phyloP scores from a whole-genome alignment of 2,329 filamentous ascomycete genomes.

The Pyrenochaeta sp. region DNA sequence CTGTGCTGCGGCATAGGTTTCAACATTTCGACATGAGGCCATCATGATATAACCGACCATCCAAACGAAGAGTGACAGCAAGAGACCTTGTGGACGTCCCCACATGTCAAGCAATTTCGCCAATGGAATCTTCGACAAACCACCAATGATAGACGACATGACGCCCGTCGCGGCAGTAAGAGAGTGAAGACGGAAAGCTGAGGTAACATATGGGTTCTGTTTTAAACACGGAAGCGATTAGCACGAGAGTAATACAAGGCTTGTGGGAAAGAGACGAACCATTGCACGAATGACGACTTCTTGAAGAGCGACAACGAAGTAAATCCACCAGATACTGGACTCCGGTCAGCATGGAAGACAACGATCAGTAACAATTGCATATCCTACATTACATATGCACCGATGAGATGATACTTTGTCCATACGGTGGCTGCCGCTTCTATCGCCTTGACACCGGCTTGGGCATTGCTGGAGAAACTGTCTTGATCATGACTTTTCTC shows the following conservation, averaged over 20 bases:
- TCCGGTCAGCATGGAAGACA: slow-evolving; percentile 4
- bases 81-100: slow-evolving; percentile 44
- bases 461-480: slow-evolving; percentile 26
- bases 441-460: slow-evolving; percentile 46
- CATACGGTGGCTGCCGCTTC: slow-evolving; percentile 50
- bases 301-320: slow-evolving; percentile 57
- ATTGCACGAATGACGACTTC: slow-evolving; percentile 50
- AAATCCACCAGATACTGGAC: slow-evolving; percentile 54
- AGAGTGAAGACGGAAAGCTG: slow-evolving; percentile 39
- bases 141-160: slow-evolving; percentile 42
- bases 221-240: too few relatives aligned
- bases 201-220: slow-evolving; percentile 49
- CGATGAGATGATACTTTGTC: slow-evolving; percentile 43
- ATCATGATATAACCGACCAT: slow-evolving; percentile 65
- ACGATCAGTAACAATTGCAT: too few relatives aligned
- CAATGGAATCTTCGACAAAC: slow-evolving; percentile 44
- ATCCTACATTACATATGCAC: slow-evolving; percentile 45
- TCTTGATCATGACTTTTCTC: slow-evolving; percentile 16
- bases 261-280: too few relatives aligned
- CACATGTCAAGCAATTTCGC: slow-evolving; percentile 50
- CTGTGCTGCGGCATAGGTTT: slow-evolving; percentile 67
- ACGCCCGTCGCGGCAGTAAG: slow-evolving; percentile 43
- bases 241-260: too few relatives aligned
- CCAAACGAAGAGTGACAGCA: slow-evolving; percentile 33
- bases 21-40: slow-evolving; percentile 66